Conservation (phyloP, 2,329 filamentous ascomycete genomes). For the Beauveria bassiana region DNA sequence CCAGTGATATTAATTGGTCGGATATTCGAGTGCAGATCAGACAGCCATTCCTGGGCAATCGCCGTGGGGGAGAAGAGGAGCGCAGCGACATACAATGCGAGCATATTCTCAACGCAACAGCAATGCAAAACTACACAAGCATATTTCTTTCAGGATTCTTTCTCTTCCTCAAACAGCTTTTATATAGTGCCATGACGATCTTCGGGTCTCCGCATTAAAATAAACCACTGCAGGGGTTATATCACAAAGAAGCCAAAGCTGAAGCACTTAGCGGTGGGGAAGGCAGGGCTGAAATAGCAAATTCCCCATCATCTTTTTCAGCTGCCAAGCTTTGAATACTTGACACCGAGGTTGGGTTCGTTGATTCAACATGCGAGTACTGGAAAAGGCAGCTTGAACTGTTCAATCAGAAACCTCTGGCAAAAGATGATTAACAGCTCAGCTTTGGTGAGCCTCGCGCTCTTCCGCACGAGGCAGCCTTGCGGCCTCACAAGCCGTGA, state of each 20-base stretch:
- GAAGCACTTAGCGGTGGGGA: not conserved
- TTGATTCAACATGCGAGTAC: too few relatives aligned
- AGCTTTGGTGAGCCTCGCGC: too few relatives aligned
- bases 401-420: too few relatives aligned
- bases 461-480: too few relatives aligned
- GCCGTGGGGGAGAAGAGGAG: not conserved
- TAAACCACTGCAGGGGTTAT: not conserved
- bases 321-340: slow-evolving; percentile 3
- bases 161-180: too few relatives aligned
- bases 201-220: not conserved
- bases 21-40: not conserved
- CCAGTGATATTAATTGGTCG: slow-evolving; percentile 4
- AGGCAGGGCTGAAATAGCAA: not conserved
- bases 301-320: not conserved
- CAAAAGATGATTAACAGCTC: too few relatives aligned
- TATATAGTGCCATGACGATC: not conserved
- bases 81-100: not conserved
- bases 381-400: too few relatives aligned
- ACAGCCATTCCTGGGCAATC: slow-evolving; percentile 1
- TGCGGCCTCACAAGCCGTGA: too few relatives aligned
- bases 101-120: not conserved
- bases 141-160: not conserved
- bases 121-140: not conserved
- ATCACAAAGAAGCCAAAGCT: not conserved
- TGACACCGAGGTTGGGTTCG: not conserved